Evolutionary conservation across 371 early-diverging fungal species (phyloP).

Genomic region (Apophysomyces sp.): DNA sequence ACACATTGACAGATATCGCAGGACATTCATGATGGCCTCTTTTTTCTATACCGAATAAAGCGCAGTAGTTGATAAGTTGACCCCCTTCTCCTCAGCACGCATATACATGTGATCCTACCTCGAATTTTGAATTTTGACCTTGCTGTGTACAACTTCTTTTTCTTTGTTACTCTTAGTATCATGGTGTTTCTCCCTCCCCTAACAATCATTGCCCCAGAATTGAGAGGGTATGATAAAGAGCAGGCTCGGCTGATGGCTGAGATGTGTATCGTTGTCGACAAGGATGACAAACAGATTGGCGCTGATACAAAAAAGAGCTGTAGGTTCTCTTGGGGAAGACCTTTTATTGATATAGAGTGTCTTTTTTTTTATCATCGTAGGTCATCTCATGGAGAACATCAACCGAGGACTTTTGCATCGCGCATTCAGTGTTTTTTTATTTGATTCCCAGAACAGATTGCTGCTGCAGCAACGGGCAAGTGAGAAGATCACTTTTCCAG

Average conservation of each 20-base stretch:
- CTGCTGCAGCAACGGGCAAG: conserved; percentile 91
- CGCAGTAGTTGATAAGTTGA: background rate
- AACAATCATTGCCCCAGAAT: conserved; percentile 41
- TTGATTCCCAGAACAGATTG: conserved; percentile 71
- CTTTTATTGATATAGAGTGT: too few species aligned
- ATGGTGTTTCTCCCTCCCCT: background rate
- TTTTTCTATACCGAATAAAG: too few species aligned
- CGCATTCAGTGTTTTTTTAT: conserved; percentile 93
- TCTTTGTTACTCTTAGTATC: background rate
- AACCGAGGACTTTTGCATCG: conserved; percentile 84
- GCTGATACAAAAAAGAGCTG: conserved; percentile 88
- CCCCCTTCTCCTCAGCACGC: background rate
- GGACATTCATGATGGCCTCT: too few species aligned
- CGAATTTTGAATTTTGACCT: background rate
- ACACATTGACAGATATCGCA: too few species aligned
- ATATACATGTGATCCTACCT: background rate
- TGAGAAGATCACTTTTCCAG: conserved; percentile 96
- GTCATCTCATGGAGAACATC: conserved; percentile 87
- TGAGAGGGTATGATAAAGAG: conserved; percentile 69
- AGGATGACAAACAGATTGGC: conserved; percentile 77
- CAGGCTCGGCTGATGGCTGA: conserved; percentile 92
- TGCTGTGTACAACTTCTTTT: background rate
- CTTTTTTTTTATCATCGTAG: too few species aligned
- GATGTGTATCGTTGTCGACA: conserved; percentile 90
- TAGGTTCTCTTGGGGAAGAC: too few species aligned